Base-by-base conservation (phyloP, 2,329 filamentous ascomycete genomes). In the Botrytis tulipae region DNA sequence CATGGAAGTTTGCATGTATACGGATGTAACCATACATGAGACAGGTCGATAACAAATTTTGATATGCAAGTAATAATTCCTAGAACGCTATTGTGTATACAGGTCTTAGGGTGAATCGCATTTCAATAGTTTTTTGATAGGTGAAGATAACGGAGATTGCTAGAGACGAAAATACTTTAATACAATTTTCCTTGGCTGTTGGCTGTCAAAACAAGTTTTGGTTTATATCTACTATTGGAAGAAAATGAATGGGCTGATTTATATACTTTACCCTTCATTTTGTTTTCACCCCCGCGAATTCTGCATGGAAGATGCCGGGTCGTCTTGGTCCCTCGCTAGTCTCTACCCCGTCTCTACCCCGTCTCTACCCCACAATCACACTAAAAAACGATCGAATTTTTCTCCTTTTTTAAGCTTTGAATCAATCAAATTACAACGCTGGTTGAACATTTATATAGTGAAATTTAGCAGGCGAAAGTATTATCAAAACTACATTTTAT, bases 291-390 rank as follows among this genome's bases (percentile, higher is more conserved):
- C 63, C 65, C 65, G 22, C 65, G 32, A 37, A 29, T 35, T 46
- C 65, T 35, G 65, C 65, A 67, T 51, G 48, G 25, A 37, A 22
- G 20, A 66, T 40, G 44, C 37, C 22, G 46, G 46, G 7, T 40
- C 14, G 22, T 54, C 65, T 67, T 16, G 46, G 14, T 44, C 42
- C 5, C 12, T 51, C 20, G 7, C 44, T 57, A 18, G 51, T 7
- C n/a, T 12, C 48, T 67, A 67, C 63, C 46, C n/a, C n/a, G 51
- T 7, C n/a, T 12, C 48, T 67, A 67, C 63, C 46, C n/a, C n/a
- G 51, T 7, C n/a, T 12, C 48, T 67, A 67, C 63, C 46, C 63
- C 63, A 51, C 32, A 40, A 37, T 48, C 5, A 3, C 5, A 22
- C n/a, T 44, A 32, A 2, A 32, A n/a, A n/a, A n/a, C n/a, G n/a